Evolutionary conservation across 2,329 filamentous ascomycete species (phyloP), one percentile per base, ranked within the genome.

Genomic region (Epicoccum nigrum): DNA sequence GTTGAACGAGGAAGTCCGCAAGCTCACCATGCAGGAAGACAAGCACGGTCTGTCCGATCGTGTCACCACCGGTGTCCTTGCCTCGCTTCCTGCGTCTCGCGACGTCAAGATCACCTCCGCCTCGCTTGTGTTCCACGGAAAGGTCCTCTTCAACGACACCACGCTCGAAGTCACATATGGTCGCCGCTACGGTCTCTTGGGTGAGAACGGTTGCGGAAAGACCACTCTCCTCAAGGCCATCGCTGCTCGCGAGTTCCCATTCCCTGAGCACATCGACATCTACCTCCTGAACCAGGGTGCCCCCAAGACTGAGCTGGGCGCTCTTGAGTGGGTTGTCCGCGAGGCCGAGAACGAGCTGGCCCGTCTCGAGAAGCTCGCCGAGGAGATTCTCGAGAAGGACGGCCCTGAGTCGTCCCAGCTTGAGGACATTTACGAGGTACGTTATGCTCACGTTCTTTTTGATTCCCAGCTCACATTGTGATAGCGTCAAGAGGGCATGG

Each of bases 151-250:
- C 78, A 93, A 87, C 73, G 94, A 99, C 77, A 90, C 90, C 59
- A 95, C 87, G 42, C 83, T 99, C 75, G 95, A 99, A 78, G 83
- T 99, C 70, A 93, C 89, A 74, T 94, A 91, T 74, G 92, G 89
- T 62, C 89, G 92, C 69, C 86, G 94, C 69, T 99, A 99, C 74
- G 94, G 94, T 75, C 82, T 99, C 51, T 81, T 99, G 60, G 94
- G 94, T 71, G 94, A 99, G 84, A 99, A 99, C 88, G 94, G 94
- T 62, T 99, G 94, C 77, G 94, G 94, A 76, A 99, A 99, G 84
- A 95, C 90, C 60, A 99, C 94, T n/a, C 79, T 99, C 27, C 85
- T 99, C 73, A 97, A 97, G 81, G 86, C 94, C 63, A 96, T 99
- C 73, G 88, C 89, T 67, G 87, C 86, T 71, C 89, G 94, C 79